Conservation (phyloP, 2,329 filamentous ascomycete genomes). For the Diaporthe amygdali region DNA sequence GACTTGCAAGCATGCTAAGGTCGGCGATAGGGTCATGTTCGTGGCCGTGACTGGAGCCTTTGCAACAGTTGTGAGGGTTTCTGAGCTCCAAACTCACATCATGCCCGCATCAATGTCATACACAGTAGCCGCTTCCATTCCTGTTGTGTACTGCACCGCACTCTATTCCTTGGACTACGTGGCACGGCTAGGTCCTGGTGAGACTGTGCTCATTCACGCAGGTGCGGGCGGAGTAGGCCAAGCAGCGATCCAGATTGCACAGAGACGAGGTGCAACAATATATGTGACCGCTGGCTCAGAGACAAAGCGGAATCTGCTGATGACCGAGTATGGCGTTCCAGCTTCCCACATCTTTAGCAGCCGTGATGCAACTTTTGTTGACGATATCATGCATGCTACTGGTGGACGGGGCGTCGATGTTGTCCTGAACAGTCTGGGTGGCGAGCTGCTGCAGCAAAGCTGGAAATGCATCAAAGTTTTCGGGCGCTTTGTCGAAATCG, state of each 20-base stretch:
- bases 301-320: conserved; percentile 46
- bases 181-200: conserved; percentile 15
- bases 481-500: conserved; percentile 39
- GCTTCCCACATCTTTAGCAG: conserved; percentile 30
- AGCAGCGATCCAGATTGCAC: conserved; percentile 45
- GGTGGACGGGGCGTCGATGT: not conserved
- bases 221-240: conserved; percentile 48
- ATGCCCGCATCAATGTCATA: not conserved
- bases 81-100: not conserved
- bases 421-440: conserved; percentile 27
- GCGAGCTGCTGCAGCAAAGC: conserved; percentile 39
- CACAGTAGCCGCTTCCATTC: not conserved
- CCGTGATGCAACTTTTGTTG: not conserved
- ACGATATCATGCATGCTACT: not conserved
- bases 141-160: not conserved
- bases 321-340: conserved; percentile 16
- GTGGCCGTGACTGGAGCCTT: conserved; percentile 11
- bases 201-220: conserved; percentile 46
- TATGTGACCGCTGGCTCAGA: conserved; percentile 47
- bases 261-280: conserved; percentile 45
- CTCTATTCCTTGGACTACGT: not conserved
- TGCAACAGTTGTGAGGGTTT: not conserved
- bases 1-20: conserved; percentile 24
- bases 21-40: conserved; percentile 33
- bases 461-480: conserved; percentile 41